Base-by-base conservation (phyloP, 2,329 filamentous ascomycete genomes). In the Sclerotiophoma versabilis region DNA sequence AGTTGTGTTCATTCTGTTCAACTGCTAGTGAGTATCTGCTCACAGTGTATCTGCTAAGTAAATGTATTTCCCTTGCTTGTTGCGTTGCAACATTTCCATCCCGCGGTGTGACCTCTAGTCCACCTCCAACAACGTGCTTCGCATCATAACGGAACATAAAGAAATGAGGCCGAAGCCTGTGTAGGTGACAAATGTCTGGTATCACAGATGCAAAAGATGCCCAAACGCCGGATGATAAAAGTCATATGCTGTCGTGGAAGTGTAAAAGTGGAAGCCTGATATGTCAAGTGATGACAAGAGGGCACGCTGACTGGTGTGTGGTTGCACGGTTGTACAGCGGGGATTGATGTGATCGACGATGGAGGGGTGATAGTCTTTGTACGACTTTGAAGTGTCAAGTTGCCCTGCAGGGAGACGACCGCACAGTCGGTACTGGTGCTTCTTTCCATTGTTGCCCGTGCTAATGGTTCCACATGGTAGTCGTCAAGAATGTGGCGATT, bases 101-200 rank as follows among this genome's bases (percentile, higher is more conserved):
- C 42, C 42, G 20, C 17, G 46, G 53, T 50, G 53, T 50, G 47
- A 56, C 53, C 42, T 51, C 47, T 43, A 47, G 53, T 41, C 43
- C 47, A 56, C 53, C 53, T 51, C n/a, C 42, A 43, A 36, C 29
- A 12, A 33, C 37, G 25, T 51, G 46, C 39, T 43, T 50, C 42
- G 53, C 47, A 29, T 19, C 30, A 30, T 27, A 42, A 45, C 45
- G 47, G 19, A 52, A 39, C 19, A 56, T 34, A 59, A 57, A 47
- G 25, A 59, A 66, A 60, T 58, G 22, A 61, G 61, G 65, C 63
- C 46, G 34, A 55, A 58, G 69, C 67, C 66, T 60, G 42, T 69
- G 59, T 69, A 62, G 62, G 63, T 73, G 70, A 73, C 71, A 61
- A 56, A 59, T 60, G 72, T 73, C 71, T 74, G 72, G 72, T 74